Evolutionary conservation across 2,329 filamentous ascomycete species (phyloP).

Genomic region (Pseudofabraea citricarpa): DNA sequence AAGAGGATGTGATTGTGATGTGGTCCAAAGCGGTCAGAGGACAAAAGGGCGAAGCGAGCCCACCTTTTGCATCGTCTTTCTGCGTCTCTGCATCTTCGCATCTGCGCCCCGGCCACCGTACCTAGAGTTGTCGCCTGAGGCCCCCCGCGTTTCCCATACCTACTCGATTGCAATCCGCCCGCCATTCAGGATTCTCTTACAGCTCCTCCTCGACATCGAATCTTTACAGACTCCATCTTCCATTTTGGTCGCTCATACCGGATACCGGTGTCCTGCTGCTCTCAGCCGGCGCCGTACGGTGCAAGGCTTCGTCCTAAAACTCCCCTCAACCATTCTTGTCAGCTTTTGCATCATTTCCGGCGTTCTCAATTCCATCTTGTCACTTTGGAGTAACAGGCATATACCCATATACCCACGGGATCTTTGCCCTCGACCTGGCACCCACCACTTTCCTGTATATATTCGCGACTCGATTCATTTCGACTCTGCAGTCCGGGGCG

Average conservation of each 20-base stretch:
- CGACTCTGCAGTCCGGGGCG: slow-evolving; percentile 27
- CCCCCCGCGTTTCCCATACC: no score
- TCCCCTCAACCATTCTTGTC: slow-evolving; percentile 16
- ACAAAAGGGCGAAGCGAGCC: no score
- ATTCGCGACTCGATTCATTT: slow-evolving; percentile 25
- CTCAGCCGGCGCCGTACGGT: slow-evolving; percentile 29
- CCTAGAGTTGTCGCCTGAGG: not conserved
- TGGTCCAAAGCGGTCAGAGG: no score
- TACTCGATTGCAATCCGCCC: no score
- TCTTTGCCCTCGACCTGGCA: slow-evolving; percentile 9
- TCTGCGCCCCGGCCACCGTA: no score
- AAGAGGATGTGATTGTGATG: no score
- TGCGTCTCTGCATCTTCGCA: no score
- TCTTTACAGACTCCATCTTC: slow-evolving; percentile 15
- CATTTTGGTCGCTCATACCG: slow-evolving; percentile 27
- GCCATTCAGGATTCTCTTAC: no score
- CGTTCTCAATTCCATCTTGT: slow-evolving; percentile 21
- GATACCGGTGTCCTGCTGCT: slow-evolving; percentile 27
- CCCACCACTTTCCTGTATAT: slow-evolving; percentile 10
- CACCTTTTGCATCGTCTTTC: no score
- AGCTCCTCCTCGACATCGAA: slow-evolving; percentile 9
- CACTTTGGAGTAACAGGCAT: slow-evolving; percentile 23
- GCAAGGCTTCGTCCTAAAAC: slow-evolving; percentile 24
- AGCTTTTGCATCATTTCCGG: slow-evolving; percentile 21
- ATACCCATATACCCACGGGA: slow-evolving; percentile 23